phyloP scores from a whole-genome alignment of 106 monocot genomes.

The Narthecium ossifragum region DNA sequence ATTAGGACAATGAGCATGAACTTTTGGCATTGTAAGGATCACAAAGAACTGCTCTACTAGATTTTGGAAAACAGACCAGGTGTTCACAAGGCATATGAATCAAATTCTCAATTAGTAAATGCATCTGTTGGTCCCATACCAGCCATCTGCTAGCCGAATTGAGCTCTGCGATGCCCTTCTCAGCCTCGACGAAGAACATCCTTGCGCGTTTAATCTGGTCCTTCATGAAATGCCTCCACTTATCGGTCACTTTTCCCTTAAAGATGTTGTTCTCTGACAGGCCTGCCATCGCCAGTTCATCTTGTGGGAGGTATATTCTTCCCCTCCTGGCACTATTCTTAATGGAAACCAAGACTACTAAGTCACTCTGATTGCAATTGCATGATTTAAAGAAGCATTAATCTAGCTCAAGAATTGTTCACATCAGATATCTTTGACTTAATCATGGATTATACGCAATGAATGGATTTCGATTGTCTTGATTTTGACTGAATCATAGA shows the following conservation, averaged over 20 bases:
- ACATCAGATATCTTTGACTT: not conserved
- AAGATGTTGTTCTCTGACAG: not conserved
- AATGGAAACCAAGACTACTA: no score
- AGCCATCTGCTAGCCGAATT: slow-evolving; percentile 6
- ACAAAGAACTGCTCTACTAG: no score
- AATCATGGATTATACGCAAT: not conserved
- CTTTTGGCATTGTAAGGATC: not conserved
- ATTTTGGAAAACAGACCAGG: not conserved
- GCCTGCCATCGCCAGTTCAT: slow-evolving; percentile 14
- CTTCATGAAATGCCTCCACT: slow-evolving; percentile 2
- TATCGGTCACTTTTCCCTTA: not conserved
- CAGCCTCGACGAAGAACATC: not conserved
- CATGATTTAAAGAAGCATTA: no score
- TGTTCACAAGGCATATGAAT: not conserved
- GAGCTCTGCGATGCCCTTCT: not conserved
- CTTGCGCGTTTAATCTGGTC: slow-evolving; percentile 7
- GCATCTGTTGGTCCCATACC: not conserved
- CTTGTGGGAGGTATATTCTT: slow-evolving; percentile 35
- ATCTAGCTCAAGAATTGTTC: not conserved
- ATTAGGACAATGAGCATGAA: not conserved
- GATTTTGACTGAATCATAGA: no score
- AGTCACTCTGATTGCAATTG: not conserved
- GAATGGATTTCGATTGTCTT: not conserved
- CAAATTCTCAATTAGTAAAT: not conserved
- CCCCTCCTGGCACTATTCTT: slow-evolving; percentile 32